Base-by-base conservation (phyloP, 2,329 filamentous ascomycete species). In the Colletotrichum sp. region DNA sequence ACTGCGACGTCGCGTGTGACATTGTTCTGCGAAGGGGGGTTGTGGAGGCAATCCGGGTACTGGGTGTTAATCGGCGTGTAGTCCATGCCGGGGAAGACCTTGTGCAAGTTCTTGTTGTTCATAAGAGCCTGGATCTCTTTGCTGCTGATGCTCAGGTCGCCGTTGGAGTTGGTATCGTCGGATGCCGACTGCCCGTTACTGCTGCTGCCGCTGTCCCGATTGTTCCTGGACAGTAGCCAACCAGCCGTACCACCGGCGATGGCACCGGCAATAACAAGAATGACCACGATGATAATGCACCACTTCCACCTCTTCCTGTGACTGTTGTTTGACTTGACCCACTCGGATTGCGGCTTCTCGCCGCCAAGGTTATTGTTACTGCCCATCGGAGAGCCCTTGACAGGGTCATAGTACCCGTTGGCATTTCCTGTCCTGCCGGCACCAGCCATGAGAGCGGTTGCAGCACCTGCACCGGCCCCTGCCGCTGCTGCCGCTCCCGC, bases 1-100 rank as follows among this genome's bases (percentile, higher is more conserved):
- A 98, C 93, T 2, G 97, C 96, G 74, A 98, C 88, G 82, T 98
- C 96, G 69, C 95, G 92, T 1, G 97, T 98, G 78, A 98, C 89
- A 82, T 98, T 98, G 86, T 98, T 98, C 83, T 98, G 96, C 39
- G 93, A 96, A 0, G 96, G 94, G 1, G 95, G 94, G 79, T 93
- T 90, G 70, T 89, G 86, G 36, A 96, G 78, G 84, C 96, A 98
- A 52, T 93, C 93, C 4, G 96, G 96, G 80, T 96, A 98, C 84
- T 98, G 96, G 0, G 95, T 92, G 82, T 97, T 96, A 83, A 97
- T 91, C 0, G 96, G 96, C 0, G 96, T 98, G 83, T 98, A 98
- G 85, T 98, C 96, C 86, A 98, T 95, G 30, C 96, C 96, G 0
- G 96, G 95, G 83, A 98, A 98, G 3, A 98, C 95, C 84, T 95